Evolutionary conservation across 1,139 yeast genomes (phyloP).

Genomic region (Lodderomyces orthopsilosis): DNA sequence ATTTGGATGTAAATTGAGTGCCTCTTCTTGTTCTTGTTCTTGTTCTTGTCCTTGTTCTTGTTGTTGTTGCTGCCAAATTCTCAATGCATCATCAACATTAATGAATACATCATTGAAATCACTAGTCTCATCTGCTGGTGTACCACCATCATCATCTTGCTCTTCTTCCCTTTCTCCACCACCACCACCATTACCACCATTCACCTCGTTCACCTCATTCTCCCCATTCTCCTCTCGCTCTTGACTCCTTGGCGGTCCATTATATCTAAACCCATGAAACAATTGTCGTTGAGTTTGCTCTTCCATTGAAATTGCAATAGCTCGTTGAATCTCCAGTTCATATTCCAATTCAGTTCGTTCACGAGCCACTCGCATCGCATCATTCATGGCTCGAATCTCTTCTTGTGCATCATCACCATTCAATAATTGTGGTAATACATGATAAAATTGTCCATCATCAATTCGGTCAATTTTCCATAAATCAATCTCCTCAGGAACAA

Average conservation of each 20-base stretch:
- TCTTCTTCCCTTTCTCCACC: background rate
- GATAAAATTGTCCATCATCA: constrained; percentile 37
- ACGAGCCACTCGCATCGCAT: constrained; percentile 5
- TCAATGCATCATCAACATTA: constrained; percentile 13
- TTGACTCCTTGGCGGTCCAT: constrained; percentile 6
- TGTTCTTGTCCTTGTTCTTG: constrained; percentile 1
- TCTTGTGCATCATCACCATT: constrained; percentile 4
- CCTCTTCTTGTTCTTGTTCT: constrained; percentile 3
- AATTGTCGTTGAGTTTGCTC: constrained; percentile 11
- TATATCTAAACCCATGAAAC: constrained; percentile 12
- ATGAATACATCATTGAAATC: constrained; percentile 10
- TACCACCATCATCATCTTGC: background rate
- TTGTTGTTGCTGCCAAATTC: constrained; percentile 4
- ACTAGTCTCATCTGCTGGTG: background rate
- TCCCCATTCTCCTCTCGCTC: constrained; percentile 4
- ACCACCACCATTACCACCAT: background rate
- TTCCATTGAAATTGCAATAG: constrained; percentile 12
- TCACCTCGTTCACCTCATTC: background rate
- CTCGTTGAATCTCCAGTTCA: constrained; percentile 11
- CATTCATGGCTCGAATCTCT: constrained; percentile 2
- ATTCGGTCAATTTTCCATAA: constrained; percentile 39
- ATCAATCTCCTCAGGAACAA: constrained; percentile 33
- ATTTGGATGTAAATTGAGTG: constrained; percentile 2
- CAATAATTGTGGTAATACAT: constrained; percentile 31
- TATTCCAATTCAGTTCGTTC: constrained; percentile 7